A percentile compares a stretch with the other conserved stretches of the same genome.
Conservation (phyloP, 768 basidiomycete genomes). For the Mycena floridula region DNA sequence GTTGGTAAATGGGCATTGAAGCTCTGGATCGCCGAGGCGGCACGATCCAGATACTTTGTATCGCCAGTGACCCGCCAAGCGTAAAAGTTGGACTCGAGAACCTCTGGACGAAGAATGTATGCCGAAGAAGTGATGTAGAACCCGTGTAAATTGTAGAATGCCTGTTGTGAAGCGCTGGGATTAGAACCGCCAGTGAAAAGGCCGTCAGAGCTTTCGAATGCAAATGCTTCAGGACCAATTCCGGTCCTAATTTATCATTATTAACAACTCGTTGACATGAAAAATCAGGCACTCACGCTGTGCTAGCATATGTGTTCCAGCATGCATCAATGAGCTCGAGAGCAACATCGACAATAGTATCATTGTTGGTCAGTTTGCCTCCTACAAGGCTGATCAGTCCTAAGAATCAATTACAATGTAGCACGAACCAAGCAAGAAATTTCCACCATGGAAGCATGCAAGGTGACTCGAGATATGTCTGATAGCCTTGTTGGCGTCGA, state of each 20-base stretch:
- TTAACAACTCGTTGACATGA: neutral
- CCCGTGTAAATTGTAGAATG: conserved; percentile 56
- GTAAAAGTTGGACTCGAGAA: conserved; percentile 80
- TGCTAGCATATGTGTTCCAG: conserved; percentile 77
- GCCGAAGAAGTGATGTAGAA: conserved; percentile 51
- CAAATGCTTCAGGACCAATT: conserved; percentile 71
- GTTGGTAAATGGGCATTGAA: conserved; percentile 49
- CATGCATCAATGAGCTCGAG: conserved; percentile 64
- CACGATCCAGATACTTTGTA: conserved; percentile 59
- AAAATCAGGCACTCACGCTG: conserved; percentile 41
- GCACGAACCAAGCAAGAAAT: conserved; percentile 61
- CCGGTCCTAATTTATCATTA: conserved; percentile 47
- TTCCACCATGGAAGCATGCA: conserved; percentile 71
- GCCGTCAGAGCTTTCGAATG: conserved; percentile 56
- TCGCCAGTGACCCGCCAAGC: conserved; percentile 72
- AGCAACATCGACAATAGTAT: conserved; percentile 59
- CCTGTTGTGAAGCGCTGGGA: conserved; percentile 29
- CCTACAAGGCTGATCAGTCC: conserved; percentile 28
- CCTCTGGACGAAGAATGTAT: conserved; percentile 71
- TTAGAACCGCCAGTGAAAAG: conserved; percentile 47
- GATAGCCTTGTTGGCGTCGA: conserved; percentile 35
- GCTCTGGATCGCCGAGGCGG: conserved; percentile 48
- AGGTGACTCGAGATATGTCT: conserved; percentile 66
- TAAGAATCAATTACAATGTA: conserved; percentile 23
- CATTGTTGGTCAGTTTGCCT: conserved; percentile 62